A percentile compares a stretch with the other conserved stretches of the same genome.
Conservation (phyloP, 495 filamentous ascomycete species). For the Hypoxylon fuscum region DNA sequence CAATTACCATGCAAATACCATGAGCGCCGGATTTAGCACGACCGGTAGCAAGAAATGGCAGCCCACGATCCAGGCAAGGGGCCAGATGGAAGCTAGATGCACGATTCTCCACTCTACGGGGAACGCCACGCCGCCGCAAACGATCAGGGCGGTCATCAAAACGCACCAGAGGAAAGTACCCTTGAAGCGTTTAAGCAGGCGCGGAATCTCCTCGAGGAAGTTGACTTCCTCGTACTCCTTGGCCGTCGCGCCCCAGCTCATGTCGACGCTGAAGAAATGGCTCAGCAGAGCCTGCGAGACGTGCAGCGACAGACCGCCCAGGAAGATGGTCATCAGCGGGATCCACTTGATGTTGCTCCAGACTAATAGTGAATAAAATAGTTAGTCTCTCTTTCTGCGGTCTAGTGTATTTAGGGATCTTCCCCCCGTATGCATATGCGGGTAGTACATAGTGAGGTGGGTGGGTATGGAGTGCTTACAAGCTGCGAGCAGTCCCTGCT, state of each 20-base stretch:
- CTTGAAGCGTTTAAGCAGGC: conserved; percentile 66
- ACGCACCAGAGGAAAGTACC: conserved; percentile 66
- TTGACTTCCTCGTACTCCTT: conserved; percentile 68
- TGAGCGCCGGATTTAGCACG: conserved; percentile 69
- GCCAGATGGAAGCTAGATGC: conserved; percentile 66
- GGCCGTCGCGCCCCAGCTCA: conserved; percentile 70
- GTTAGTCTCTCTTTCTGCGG: conserved; percentile 3
- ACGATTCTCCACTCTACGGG: conserved; percentile 66
- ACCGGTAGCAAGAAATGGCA: conserved; percentile 69
- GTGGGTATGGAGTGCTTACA: conserved; percentile 40
- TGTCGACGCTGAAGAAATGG: conserved; percentile 70
- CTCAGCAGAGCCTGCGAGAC: conserved; percentile 66
- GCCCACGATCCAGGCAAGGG: conserved; percentile 61
- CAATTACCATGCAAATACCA: conserved; percentile 70
- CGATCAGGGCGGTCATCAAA: conserved; percentile 54
- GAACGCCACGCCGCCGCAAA: conserved; percentile 53
- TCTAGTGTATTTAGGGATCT: not conserved
- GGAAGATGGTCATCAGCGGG: conserved; percentile 67
- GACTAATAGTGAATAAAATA: conserved; percentile 48
- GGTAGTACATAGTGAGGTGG: not conserved
- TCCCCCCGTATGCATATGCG: not conserved
- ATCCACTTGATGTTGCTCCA: conserved; percentile 72
- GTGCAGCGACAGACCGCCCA: conserved; percentile 73
- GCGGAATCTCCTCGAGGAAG: conserved; percentile 68
- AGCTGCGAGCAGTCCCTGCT: conserved; percentile 49